A percentile compares a stretch with the other conserved stretches of the same genome.
Evolutionary conservation across 2,329 filamentous ascomycete genomes (phyloP).

Genomic region (Ceratocystis smalleyi): DNA sequence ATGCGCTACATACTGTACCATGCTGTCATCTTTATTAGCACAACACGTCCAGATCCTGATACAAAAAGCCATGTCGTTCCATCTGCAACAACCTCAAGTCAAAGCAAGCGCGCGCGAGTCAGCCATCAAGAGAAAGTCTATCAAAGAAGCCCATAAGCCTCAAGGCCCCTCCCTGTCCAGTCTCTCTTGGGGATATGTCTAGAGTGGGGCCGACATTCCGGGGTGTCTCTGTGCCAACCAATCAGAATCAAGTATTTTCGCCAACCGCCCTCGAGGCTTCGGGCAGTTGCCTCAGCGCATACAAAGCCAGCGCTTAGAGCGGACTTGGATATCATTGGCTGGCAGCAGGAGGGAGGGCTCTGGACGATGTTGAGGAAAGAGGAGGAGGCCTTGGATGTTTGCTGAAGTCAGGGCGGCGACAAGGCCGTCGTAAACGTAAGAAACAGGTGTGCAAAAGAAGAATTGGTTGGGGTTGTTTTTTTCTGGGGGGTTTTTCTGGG

Average conservation of each 20-base stretch:
- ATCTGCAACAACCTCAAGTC: not conserved
- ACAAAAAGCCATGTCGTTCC: not conserved
- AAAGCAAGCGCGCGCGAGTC: not conserved
- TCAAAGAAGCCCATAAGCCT: no score
- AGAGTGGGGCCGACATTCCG: constrained; percentile 1
- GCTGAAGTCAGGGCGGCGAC: no score
- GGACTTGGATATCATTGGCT: not conserved
- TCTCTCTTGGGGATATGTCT: not conserved
- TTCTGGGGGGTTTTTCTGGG: no score
- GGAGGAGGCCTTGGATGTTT: no score
- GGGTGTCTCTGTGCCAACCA: not conserved
- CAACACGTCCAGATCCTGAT: not conserved
- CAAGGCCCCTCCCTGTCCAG: not conserved
- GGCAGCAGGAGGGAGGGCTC: not conserved
- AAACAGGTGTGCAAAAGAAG: no score
- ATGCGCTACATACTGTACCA: no score
- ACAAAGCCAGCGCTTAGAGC: not conserved
- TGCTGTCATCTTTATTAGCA: not conserved
- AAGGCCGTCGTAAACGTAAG: no score
- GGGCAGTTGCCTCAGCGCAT: constrained; percentile 1
- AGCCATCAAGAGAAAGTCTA: no score
- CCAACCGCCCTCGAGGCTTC: not conserved
- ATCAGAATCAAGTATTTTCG: not conserved
- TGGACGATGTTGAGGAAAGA: no score
- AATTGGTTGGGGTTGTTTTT: no score